A percentile compares a stretch with the other conserved stretches of the same genome.
Evolutionary conservation across 2,329 filamentous ascomycete genomes (phyloP).

Genomic region (Fonsecaea erecta): DNA sequence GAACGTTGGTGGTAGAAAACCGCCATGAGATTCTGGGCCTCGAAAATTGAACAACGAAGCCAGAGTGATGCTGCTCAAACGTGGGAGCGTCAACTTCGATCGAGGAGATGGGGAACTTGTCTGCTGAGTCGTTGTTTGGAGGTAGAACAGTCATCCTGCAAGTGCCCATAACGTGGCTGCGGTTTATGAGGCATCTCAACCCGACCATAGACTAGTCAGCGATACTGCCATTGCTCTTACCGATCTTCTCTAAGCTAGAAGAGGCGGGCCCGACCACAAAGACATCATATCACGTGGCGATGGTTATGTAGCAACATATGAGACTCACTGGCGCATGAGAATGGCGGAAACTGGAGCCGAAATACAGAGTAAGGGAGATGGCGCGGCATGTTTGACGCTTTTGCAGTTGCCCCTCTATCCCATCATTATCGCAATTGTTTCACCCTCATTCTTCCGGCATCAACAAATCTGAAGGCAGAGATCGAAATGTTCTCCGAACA

Average conservation of each 20-base stretch:
- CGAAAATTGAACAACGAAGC: conserved; percentile 38
- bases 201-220: not conserved
- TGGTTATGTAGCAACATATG: not conserved
- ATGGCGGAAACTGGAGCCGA: not conserved
- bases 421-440: not conserved
- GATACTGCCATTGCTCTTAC: not conserved
- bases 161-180: not conserved
- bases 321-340: not conserved
- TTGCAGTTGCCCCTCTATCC: not conserved
- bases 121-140: not conserved
- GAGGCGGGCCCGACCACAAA: not conserved
- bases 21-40: conserved; percentile 41
- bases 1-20: conserved; percentile 24
- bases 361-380: not conserved
- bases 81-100: not conserved
- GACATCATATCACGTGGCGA: not conserved
- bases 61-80: conserved; percentile 29
- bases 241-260: not conserved
- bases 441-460: not conserved
- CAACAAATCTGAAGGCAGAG: not conserved
- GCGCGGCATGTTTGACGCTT: conserved; percentile 6
- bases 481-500: conserved; percentile 12
- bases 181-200: not conserved
- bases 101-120: not conserved
- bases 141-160: not conserved